phyloP scores from a whole-genome alignment of 2,329 filamentous ascomycete genomes.

The Cladophialophora immunda region DNA sequence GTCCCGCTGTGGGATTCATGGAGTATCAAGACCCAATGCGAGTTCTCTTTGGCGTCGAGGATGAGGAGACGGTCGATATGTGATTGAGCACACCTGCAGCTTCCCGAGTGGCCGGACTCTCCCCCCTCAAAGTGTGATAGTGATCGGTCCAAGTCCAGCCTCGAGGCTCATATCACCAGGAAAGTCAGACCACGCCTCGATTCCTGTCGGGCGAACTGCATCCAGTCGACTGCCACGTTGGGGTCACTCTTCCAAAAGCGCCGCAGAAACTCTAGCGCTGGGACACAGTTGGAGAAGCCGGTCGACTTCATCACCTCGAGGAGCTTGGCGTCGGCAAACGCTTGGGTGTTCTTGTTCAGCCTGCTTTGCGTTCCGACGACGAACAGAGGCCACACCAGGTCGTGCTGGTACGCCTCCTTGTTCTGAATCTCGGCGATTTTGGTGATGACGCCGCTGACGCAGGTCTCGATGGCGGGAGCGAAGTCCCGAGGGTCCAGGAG shows the following conservation, averaged over 20 bases:
- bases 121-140: background rate
- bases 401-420: conserved; percentile 38
- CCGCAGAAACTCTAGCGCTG: conserved; percentile 37
- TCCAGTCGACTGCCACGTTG: conserved; percentile 18
- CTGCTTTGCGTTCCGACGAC: conserved; percentile 42
- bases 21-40: conserved; percentile 41
- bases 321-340: conserved; percentile 26
- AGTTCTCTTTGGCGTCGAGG: conserved; percentile 39
- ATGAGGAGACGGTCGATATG: conserved; percentile 49
- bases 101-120: background rate
- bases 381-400: conserved; percentile 45
- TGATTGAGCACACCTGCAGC: conserved; percentile 27
- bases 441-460: conserved; percentile 16
- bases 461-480: conserved; percentile 13
- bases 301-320: conserved; percentile 30
- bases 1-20: conserved; percentile 38
- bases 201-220: conserved; percentile 31
- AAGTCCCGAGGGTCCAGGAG: conserved; percentile 31
- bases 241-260: conserved; percentile 35
- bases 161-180: conserved; percentile 31
- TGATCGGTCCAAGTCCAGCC: background rate
- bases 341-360: conserved; percentile 20
- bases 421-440: conserved; percentile 26
- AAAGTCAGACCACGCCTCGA: conserved; percentile 23
- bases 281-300: conserved; percentile 32